Evolutionary conservation across 1,139 yeast species (phyloP).

Genomic region (Pichia sp.): DNA sequence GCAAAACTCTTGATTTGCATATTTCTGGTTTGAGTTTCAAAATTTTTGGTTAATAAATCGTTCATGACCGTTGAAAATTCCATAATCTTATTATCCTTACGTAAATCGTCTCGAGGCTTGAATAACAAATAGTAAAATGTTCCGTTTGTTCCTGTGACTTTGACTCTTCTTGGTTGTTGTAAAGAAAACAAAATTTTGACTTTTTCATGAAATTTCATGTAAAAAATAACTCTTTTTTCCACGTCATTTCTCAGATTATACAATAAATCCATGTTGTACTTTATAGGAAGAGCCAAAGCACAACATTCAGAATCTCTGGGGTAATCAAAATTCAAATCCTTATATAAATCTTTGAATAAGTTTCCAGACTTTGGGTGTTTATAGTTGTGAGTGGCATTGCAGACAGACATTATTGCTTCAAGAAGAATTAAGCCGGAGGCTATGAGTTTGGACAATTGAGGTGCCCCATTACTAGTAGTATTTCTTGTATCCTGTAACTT

Average conservation of each 20-base stretch:
- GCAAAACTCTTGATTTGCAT: conserved; percentile 77
- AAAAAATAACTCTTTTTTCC: conserved; percentile 43
- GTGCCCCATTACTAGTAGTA: background rate
- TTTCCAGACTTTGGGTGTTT: conserved; percentile 15
- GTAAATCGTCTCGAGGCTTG: conserved; percentile 82
- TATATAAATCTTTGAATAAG: conserved; percentile 25
- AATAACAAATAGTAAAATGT: conserved; percentile 67
- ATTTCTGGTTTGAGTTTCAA: conserved; percentile 69
- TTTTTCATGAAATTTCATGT: conserved; percentile 53
- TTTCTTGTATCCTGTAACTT: conserved; percentile 27
- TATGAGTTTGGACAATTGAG: conserved; percentile 9
- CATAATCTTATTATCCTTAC: conserved; percentile 93
- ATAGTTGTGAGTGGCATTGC: conserved; percentile 17
- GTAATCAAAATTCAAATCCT: conserved; percentile 48
- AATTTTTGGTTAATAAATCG: conserved; percentile 59
- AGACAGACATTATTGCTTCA: conserved; percentile 31
- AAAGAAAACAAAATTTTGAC: conserved; percentile 74
- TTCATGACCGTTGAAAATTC: conserved; percentile 89
- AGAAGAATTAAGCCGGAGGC: conserved; percentile 25
- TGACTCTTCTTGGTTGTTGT: conserved; percentile 81
- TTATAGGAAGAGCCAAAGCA: conserved; percentile 76
- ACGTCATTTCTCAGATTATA: conserved; percentile 37
- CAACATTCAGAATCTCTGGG: conserved; percentile 46
- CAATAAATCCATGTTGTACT: conserved; percentile 64
- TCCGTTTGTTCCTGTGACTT: conserved; percentile 77